Percentiles rank a stretch among this genome's conserved stretches.
phyloP scores from a whole-genome alignment of 139 green algal genomes.

The Pycnococcus provasolii region DNA sequence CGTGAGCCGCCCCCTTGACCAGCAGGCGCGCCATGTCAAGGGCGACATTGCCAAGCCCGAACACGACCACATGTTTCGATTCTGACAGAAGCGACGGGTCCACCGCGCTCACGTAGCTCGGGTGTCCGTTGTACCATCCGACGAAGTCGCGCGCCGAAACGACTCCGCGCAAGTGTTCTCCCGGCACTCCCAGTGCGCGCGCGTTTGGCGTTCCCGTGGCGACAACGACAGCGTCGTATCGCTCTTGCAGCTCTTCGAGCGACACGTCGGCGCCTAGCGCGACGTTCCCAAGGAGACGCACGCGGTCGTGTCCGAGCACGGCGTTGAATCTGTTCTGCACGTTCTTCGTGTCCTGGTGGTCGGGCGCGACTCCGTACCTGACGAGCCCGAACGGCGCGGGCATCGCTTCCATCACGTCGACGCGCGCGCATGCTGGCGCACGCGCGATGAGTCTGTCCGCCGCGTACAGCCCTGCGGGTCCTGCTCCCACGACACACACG shows the following conservation, averaged over 20 bases:
- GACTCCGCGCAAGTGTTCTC: constrained; percentile 49
- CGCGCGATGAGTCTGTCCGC: constrained; percentile 36
- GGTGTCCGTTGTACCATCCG: constrained; percentile 98
- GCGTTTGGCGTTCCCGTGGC: background rate
- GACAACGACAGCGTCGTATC: constrained; percentile 54
- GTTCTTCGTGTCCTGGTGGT: constrained; percentile 88
- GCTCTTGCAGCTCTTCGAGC: constrained; percentile 49
- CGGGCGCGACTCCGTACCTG: constrained; percentile 78
- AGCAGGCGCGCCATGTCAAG: background rate
- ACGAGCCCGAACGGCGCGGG: constrained; percentile 89
- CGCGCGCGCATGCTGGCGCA: background rate
- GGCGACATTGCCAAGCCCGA: constrained; percentile 36
- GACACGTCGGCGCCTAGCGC: constrained; percentile 48
- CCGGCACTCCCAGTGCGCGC: constrained; percentile 3
- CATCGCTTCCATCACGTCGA: constrained; percentile 60
- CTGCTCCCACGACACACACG: constrained; percentile 71
- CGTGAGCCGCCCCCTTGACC: background rate
- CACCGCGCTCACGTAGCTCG: constrained; percentile 18
- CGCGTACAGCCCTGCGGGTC: constrained; percentile 78
- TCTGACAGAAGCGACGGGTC: background rate
- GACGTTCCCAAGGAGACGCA: constrained; percentile 77
- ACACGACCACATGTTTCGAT: constrained; percentile 27
- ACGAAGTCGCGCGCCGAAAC: constrained; percentile 85
- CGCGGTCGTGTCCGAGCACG: background rate
- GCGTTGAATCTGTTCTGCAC: constrained; percentile 15